Conservation (phyloP, 352 stramenopile species). For the Globisporangium abappressorium region DNA sequence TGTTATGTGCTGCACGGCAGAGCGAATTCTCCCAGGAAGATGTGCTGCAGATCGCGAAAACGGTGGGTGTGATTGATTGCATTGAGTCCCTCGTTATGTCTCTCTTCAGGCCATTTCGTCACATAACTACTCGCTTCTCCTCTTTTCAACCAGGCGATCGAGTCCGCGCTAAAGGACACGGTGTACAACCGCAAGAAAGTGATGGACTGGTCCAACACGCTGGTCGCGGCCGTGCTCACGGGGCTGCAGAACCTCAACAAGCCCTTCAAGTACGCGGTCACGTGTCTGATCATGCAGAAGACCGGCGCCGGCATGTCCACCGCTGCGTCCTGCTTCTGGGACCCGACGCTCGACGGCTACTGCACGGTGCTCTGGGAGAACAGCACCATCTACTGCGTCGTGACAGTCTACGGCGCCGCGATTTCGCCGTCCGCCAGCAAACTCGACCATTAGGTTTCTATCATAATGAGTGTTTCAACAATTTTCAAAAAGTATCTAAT, state of each 20-base stretch:
- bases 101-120: neutral
- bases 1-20: slow-evolving; percentile 21
- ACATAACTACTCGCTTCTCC: neutral
- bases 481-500: neutral
- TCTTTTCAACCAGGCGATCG: slow-evolving; percentile 46
- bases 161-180: slow-evolving; percentile 71
- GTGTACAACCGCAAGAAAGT: slow-evolving; percentile 88
- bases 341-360: slow-evolving; percentile 70
- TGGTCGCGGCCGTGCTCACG: slow-evolving; percentile 75
- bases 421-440: slow-evolving; percentile 81
- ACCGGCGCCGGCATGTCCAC: slow-evolving; percentile 71
- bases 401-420: slow-evolving; percentile 76
- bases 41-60: slow-evolving; percentile 72
- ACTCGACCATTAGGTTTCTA: slow-evolving; percentile 49
- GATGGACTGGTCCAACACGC: slow-evolving; percentile 81
- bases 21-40: slow-evolving; percentile 80
- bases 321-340: slow-evolving; percentile 73
- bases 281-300: slow-evolving; percentile 86
- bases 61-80: slow-evolving; percentile 21
- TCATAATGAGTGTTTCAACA: neutral
- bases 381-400: slow-evolving; percentile 81
- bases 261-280: slow-evolving; percentile 84
- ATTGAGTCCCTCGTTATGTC: neutral
- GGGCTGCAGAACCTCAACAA: slow-evolving; percentile 87
- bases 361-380: slow-evolving; percentile 86